Percentiles rank a stretch among this genome's conserved stretches.
phyloP scores from a whole-genome alignment of 768 basidiomycete species.

The Zangia roseola region DNA sequence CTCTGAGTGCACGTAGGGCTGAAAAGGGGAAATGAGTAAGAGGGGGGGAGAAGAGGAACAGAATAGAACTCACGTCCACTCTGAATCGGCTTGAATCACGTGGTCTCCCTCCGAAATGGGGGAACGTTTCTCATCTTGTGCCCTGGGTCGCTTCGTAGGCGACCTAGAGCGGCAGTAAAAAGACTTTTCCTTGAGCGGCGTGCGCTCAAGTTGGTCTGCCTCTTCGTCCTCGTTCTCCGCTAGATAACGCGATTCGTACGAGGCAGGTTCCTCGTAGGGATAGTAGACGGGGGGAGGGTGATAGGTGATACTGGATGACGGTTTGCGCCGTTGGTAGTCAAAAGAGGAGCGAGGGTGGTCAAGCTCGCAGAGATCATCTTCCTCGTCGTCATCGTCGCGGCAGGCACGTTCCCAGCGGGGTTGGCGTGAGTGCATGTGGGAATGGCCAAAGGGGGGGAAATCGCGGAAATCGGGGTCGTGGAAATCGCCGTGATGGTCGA shows the following conservation, averaged over 20 bases:
- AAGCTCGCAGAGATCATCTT: slow-evolving; percentile 29
- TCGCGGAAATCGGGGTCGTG: slow-evolving; percentile 70
- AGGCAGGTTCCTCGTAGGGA: slow-evolving; percentile 30
- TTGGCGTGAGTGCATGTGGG: slow-evolving; percentile 22
- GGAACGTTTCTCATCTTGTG: slow-evolving; percentile 21
- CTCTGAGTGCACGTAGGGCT: slow-evolving; percentile 59
- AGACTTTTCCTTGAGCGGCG: slow-evolving; percentile 29
- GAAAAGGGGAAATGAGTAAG: slow-evolving; percentile 1
- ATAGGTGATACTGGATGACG: slow-evolving; percentile 24
- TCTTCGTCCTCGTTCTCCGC: slow-evolving; percentile 30
- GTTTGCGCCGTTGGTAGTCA: slow-evolving; percentile 22
- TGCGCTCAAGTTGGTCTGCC: slow-evolving; percentile 12
- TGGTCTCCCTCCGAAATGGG: slow-evolving; percentile 4
- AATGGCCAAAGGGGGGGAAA: slow-evolving; percentile 44
- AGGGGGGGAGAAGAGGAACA: neutral
- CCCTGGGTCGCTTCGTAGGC: slow-evolving; percentile 12
- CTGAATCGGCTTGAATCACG: slow-evolving; percentile 20
- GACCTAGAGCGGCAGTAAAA: slow-evolving; percentile 19
- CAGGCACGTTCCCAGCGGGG: slow-evolving; percentile 37
- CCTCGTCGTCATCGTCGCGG: slow-evolving; percentile 29
- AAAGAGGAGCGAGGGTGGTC: slow-evolving; percentile 16
- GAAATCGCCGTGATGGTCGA: slow-evolving; percentile 59
- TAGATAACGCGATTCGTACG: slow-evolving; percentile 27
- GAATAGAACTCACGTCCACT: slow-evolving; percentile 32
- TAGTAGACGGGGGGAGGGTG: slow-evolving; percentile 23